Evolutionary conservation across 2,329 filamentous ascomycete genomes (phyloP).

Genomic region (Colletotrichum filicis): DNA sequence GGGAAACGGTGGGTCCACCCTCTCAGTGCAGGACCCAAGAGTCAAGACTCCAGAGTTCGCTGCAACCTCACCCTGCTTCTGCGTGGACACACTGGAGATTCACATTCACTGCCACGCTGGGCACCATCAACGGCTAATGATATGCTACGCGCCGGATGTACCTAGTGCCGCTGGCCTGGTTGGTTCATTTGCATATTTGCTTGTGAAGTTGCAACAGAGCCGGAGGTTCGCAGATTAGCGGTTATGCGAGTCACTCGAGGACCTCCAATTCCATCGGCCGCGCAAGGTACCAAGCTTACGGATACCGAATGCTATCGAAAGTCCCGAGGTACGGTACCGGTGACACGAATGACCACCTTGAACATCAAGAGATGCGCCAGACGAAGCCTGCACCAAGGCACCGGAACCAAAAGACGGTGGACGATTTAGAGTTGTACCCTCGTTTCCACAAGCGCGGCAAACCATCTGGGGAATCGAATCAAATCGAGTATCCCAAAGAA

Average conservation of each 20-base stretch:
- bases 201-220: conserved; percentile 10
- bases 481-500: conserved; percentile 4
- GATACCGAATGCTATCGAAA: conserved; percentile 1
- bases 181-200: conserved; percentile 11
- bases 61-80: conserved; percentile 14
- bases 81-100: not conserved
- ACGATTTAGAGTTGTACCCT: conserved; percentile 19
- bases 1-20: not conserved
- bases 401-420: conserved; percentile 5
- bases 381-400: not conserved
- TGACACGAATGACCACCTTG: not conserved
- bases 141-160: not conserved
- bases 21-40: no score
- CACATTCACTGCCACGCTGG: not conserved
- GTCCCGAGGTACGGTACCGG: not conserved
- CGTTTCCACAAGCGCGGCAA: conserved; percentile 27
- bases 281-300: not conserved
- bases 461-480: conserved; percentile 10
- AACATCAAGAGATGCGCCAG: conserved; percentile 1
- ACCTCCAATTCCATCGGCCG: not conserved
- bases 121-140: not conserved
- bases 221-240: conserved; percentile 13
- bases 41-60: not conserved
- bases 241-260: conserved; percentile 31
- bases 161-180: not conserved